Evolutionary conservation across 208 protist genomes (phyloP).

Genomic region (Leptomonas pyrrhocoris): DNA sequence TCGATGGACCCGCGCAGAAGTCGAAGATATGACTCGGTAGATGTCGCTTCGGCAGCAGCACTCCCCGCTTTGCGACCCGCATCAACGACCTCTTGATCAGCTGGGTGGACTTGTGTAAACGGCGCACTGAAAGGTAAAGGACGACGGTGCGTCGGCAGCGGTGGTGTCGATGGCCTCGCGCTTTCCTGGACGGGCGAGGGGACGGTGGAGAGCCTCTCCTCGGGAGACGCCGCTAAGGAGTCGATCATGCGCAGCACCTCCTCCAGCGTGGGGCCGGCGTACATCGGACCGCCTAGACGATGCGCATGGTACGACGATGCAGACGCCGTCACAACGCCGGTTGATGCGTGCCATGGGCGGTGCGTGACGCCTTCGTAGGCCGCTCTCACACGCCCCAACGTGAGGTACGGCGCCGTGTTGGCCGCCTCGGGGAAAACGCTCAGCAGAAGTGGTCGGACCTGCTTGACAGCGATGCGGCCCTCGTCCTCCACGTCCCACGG

Average conservation of each 20-base stretch:
- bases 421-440: constrained; percentile 50
- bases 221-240: constrained; percentile 15
- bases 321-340: neutral
- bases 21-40: neutral
- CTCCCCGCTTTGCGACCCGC: neutral
- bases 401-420: constrained; percentile 9
- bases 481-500: constrained; percentile 55
- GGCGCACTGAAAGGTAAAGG: neutral
- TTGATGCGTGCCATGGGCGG: constrained; percentile 17
- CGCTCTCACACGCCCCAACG: constrained; percentile 7
- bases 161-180: neutral
- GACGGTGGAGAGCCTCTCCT: neutral
- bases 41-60: neutral
- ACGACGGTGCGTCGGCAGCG: neutral
- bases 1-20: constrained; percentile 32
- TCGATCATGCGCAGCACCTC: constrained; percentile 56
- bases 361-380: constrained; percentile 35
- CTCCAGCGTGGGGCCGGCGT: constrained; percentile 30
- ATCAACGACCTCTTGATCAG: neutral
- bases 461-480: constrained; percentile 46
- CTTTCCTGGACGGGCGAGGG: neutral
- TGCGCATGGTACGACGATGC: neutral
- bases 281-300: constrained; percentile 1
- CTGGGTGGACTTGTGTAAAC: neutral
- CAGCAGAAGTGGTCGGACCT: constrained; percentile 51